A percentile compares a stretch with the other conserved stretches of the same genome.
These are phyloP conservation scores for Uronychia binucleata DNA, from an alignment of 73 alveolate genomes.

Conservation along the genomic window DNA sequence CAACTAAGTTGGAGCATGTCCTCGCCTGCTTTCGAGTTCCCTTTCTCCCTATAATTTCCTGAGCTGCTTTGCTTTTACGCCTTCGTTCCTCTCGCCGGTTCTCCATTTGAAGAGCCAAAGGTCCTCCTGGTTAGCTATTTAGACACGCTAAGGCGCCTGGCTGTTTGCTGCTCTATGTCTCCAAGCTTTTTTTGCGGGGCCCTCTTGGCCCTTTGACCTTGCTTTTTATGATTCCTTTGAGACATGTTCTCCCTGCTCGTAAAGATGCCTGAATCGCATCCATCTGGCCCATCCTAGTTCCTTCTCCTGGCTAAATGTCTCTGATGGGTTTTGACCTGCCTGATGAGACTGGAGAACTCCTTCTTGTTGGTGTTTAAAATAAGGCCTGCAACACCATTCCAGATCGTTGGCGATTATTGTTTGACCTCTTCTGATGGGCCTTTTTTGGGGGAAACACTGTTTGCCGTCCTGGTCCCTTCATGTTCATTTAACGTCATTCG, in stretches of 20 bases:
- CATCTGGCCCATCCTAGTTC: not conserved
- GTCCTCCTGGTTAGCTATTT: not conserved
- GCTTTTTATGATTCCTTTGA: not conserved
- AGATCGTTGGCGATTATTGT: not conserved
- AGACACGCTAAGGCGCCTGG: not conserved
- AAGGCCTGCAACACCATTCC: not conserved
- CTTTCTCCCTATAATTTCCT: not conserved
- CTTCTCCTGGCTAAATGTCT: not conserved
- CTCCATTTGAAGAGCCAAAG: not conserved
- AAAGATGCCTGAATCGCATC: too few species aligned
- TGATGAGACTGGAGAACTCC: not conserved
- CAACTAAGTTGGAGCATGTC: not conserved
- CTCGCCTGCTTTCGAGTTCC: not conserved
- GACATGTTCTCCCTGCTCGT: not conserved
- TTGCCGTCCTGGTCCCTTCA: not conserved
- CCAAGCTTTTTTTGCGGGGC: not conserved
- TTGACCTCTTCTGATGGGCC: not conserved
- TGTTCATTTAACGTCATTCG: not conserved
- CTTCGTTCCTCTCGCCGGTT: not conserved
- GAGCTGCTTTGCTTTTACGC: not conserved
- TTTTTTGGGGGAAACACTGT: not conserved
- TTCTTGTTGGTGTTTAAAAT: not conserved
- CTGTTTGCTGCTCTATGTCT: not conserved
- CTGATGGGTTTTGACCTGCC: not conserved
- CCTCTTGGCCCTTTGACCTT: not conserved